Base-by-base conservation (phyloP, 805 yeast genomes). In the Peterozyma xylosa region DNA sequence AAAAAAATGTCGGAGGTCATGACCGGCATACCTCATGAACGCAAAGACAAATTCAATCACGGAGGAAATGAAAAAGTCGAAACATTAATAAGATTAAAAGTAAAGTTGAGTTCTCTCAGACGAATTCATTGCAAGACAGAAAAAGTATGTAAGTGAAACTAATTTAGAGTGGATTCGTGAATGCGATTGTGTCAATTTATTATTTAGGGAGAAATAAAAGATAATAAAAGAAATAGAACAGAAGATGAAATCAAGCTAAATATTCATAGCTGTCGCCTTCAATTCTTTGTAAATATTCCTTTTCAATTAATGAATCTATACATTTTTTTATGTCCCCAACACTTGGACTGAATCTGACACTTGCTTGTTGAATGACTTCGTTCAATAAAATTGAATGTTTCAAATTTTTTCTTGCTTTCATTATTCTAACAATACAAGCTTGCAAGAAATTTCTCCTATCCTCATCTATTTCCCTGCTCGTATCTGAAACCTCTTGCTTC, bases 391-490 rank as follows among this genome's bases (percentile, higher is more conserved):
- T 82, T 40, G 82, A 84, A 59, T 90, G 97, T 50, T 78, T 78
- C 54, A 87, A 69, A 37, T 71, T 73, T 61, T 89, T 86, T 57
- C 96, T 76, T 1, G 96, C 90, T 68, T 91, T 91, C 98, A 91
- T 93, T 57, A 91, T 86, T 55, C 99, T 76, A 35, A 91, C 98
- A 64, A 93, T 88, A 56, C 96, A 86, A 2, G 98, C 96, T 57
- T 88, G 86, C 54, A 93, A 70, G 65, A 82, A 82, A 57, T 85
- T 80, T 42, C 57, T 62, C 36, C 63, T 56, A 48, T 89, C 89
- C 55, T 88, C 93, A 54, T 82, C 88, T 40, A 91, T 79, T 57
- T 89, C 95, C 60, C 78, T 81, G 51, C 78, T 82, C 2, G 89
- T 75, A 46, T 83, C 88, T 33, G 80, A 87, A 32, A 74, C 70